phyloP scores from a whole-genome alignment of 192 early-diverging fungal species.

The Geranomyces michiganensis region DNA sequence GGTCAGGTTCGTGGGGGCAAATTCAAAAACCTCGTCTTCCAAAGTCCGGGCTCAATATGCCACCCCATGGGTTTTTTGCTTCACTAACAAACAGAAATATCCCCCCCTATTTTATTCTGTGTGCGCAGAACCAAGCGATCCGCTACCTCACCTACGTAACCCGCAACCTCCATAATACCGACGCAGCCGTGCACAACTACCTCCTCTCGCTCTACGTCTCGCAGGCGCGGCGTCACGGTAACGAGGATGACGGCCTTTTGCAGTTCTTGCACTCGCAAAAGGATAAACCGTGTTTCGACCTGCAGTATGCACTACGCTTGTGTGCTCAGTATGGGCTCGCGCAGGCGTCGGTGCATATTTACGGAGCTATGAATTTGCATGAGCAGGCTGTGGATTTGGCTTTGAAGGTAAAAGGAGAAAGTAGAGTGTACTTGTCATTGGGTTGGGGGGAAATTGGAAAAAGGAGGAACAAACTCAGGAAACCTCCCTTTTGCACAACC shows the following conservation, averaged over 20 bases:
- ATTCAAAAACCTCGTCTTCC: no score
- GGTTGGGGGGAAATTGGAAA: neutral
- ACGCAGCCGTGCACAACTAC: constrained; percentile 93
- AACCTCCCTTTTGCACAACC: neutral
- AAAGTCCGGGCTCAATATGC: no score
- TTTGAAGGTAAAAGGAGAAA: constrained; percentile 60
- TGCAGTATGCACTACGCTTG: constrained; percentile 89
- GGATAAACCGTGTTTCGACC: constrained; percentile 80
- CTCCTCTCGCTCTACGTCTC: constrained; percentile 78
- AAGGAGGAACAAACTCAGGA: neutral
- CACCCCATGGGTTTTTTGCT: no score
- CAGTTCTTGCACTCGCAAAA: constrained; percentile 71
- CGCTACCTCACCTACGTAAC: constrained; percentile 87
- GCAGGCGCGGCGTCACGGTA: constrained; percentile 49
- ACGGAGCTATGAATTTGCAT: constrained; percentile 81
- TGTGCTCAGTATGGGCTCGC: constrained; percentile 82
- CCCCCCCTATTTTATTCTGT: neutral
- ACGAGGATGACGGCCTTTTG: constrained; percentile 65
- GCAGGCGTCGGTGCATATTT: constrained; percentile 88
- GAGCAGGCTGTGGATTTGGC: constrained; percentile 93
- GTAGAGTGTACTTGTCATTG: neutral
- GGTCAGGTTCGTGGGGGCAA: constrained; percentile 10
- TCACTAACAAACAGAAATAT: no score
- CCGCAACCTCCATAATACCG: constrained; percentile 73
- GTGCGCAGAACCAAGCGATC: constrained; percentile 77